A percentile compares a stretch with the other conserved stretches of the same genome.
phyloP scores from a whole-genome alignment of 1,284 basidiomycete species.

The Leccinum proliferum region DNA sequence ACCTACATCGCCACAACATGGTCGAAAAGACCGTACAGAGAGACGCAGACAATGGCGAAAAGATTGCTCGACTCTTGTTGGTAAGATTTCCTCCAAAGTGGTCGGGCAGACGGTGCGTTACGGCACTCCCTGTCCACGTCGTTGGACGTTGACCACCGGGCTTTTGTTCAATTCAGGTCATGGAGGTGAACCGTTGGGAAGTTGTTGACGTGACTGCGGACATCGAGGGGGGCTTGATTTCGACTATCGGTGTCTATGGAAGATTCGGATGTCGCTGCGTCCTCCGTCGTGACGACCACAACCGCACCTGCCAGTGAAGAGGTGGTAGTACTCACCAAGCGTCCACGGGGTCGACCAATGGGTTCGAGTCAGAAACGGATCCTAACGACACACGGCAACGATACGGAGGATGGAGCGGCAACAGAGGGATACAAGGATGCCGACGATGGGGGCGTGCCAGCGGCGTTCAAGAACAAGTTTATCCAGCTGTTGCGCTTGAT shows the following conservation, averaged over 20 bases:
- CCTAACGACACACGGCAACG: slow-evolving; percentile 1
- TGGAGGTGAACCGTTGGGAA: too few relatives aligned
- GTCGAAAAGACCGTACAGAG: too few relatives aligned
- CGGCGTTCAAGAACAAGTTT: slow-evolving; percentile 53
- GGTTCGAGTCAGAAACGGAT: slow-evolving; percentile 12
- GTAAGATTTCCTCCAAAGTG: too few relatives aligned
- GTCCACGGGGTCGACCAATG: slow-evolving; percentile 13
- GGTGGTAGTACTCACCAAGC: slow-evolving; percentile 18
- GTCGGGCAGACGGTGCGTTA: too few relatives aligned
- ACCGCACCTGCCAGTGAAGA: slow-evolving; percentile 1
- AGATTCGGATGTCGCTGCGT: slow-evolving; percentile 5
- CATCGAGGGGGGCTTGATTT: slow-evolving; percentile 10
- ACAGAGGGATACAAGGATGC: slow-evolving; percentile 2
- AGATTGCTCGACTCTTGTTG: too few relatives aligned
- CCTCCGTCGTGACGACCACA: not conserved
- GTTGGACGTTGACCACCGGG: too few relatives aligned
- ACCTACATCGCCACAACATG: too few relatives aligned
- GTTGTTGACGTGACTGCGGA: too few relatives aligned
- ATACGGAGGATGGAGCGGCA: slow-evolving; percentile 9
- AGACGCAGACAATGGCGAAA: too few relatives aligned
- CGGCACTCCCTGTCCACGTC: too few relatives aligned
- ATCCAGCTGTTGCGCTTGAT: slow-evolving; percentile 49
- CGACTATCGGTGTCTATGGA: slow-evolving; percentile 13
- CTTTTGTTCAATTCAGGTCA: too few relatives aligned
- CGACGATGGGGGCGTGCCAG: slow-evolving; percentile 22